A percentile compares a stretch with the other conserved stretches of the same genome.
Conservation (phyloP, 2,329 filamentous ascomycete genomes). For the Boeremia exigua region DNA sequence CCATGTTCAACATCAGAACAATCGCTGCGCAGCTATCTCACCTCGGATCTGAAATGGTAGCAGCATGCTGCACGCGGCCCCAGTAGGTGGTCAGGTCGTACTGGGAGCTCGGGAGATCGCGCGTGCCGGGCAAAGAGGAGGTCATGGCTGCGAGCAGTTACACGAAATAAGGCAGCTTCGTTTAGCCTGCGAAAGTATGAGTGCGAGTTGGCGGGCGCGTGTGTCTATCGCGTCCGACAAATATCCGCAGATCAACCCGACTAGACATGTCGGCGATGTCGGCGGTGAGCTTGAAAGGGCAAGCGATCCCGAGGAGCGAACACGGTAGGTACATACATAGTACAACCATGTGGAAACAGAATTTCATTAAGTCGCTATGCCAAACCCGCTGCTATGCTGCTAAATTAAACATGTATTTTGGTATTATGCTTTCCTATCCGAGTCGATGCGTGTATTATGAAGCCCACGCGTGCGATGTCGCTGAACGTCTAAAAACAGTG, state of each 20-base stretch:
- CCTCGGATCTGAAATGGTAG: conserved; percentile 93
- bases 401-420: conserved; percentile 3
- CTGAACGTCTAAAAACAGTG: conserved; percentile 6
- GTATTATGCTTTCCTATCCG: conserved; percentile 5
- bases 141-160: conserved; percentile 57
- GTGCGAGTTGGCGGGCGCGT: not conserved
- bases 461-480: conserved; percentile 9
- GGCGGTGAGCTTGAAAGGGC: conserved; percentile 9
- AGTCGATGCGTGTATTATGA: conserved; percentile 1
- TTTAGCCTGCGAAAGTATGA: conserved; percentile 1
- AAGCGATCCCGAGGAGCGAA: not conserved
- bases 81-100: conserved; percentile 94
- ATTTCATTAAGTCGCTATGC: not conserved
- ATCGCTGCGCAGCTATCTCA: conserved; percentile 59
- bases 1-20: conserved; percentile 1
- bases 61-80: conserved; percentile 89
- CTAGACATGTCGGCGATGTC: conserved; percentile 4
- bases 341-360: not conserved
- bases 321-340: not conserved
- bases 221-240: not conserved
- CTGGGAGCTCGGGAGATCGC: conserved; percentile 88
- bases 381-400: not conserved
- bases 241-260: not conserved
- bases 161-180: not conserved
- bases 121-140: conserved; percentile 66